Conservation (phyloP, 495 filamentous ascomycete species). For the Penicillium odoratum region DNA sequence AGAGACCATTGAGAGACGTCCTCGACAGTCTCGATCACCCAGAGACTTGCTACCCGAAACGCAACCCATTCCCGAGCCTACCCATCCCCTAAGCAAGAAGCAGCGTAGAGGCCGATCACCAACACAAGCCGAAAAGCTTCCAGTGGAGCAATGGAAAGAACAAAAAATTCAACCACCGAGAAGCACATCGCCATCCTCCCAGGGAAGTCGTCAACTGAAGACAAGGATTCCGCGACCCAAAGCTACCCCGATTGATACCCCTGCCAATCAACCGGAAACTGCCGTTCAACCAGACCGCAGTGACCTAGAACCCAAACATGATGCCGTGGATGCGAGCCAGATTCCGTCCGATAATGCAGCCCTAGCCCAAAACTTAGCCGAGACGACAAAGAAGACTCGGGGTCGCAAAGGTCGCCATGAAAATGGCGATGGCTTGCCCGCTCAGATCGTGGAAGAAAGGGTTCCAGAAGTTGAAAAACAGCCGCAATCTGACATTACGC, state of each 20-base stretch:
- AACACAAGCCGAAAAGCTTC: background rate
- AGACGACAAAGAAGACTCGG: conserved; percentile 4
- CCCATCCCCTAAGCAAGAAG: conserved; percentile 8
- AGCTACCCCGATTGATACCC: background rate
- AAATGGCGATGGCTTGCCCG: background rate
- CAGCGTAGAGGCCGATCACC: conserved; percentile 23
- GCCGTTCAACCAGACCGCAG: background rate
- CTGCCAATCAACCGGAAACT: background rate
- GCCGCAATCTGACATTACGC: background rate
- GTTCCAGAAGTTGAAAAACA: background rate
- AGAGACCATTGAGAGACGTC: background rate
- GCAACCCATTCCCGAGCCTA: background rate
- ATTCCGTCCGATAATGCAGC: no score
- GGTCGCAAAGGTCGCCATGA: conserved; percentile 5
- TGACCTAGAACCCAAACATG: background rate
- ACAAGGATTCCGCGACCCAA: background rate
- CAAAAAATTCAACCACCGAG: background rate
- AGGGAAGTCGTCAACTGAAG: background rate
- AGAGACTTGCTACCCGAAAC: conserved; percentile 13
- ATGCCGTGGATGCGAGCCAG: background rate
- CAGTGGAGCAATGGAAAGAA: background rate
- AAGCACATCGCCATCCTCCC: background rate
- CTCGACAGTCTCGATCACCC: conserved; percentile 5
- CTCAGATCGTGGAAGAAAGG: background rate
- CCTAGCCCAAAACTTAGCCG: background rate